Conservation (phyloP, 1,139 yeast species). For the Blastobotrys capitulatus region DNA sequence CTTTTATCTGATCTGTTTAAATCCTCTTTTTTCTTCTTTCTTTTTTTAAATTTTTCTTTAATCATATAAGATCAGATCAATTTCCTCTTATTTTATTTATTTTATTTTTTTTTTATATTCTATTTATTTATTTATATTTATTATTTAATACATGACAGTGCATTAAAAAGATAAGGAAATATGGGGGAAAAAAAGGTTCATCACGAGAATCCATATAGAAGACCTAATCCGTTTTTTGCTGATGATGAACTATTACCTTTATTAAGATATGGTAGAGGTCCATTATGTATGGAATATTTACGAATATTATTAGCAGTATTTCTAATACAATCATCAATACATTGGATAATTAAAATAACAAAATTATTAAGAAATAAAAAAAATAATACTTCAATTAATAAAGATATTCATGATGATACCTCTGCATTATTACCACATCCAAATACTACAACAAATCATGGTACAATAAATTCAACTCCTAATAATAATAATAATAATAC, state of each 20-base stretch:
- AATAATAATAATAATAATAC: not conserved
- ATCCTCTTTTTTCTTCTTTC: not conserved
- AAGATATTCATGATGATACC: not conserved
- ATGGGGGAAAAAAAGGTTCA: not conserved
- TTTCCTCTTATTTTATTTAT: not conserved
- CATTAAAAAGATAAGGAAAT: no score
- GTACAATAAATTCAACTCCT: not conserved
- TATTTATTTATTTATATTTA: no score
- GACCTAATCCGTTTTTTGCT: constrained; percentile 6
- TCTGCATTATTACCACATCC: not conserved
- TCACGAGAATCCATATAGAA: constrained; percentile 5
- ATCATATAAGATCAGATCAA: not conserved
- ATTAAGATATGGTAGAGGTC: constrained; percentile 2
- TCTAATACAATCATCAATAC: not conserved
- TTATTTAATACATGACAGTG: no score
- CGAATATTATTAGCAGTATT: not conserved
- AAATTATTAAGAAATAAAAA: not conserved
- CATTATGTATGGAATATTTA: not conserved
- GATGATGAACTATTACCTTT: constrained; percentile 1
- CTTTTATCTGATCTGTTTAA: not conserved
- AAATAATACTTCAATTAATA: not conserved
- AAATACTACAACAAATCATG: not conserved
- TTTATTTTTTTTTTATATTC: not conserved
- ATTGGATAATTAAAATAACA: constrained; percentile 5
- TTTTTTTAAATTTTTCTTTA: not conserved